Conservation (phyloP, 192 early-diverging fungal species). For the Phycomyces nitens region DNA sequence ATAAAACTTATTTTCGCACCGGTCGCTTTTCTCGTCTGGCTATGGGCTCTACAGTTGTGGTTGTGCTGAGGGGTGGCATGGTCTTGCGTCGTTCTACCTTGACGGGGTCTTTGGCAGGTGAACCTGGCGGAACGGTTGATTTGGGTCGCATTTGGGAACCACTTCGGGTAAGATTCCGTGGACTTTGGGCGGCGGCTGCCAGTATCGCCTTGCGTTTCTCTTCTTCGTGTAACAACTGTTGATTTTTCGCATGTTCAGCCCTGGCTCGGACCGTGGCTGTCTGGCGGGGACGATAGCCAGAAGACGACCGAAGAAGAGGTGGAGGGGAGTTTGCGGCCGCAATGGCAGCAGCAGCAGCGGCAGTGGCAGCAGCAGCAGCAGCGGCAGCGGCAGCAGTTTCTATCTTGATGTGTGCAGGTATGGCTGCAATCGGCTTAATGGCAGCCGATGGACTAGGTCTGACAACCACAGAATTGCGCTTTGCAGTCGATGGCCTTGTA, state of each 20-base stretch:
- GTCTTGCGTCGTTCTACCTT: background rate
- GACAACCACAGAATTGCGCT: too few relatives aligned
- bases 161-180: background rate
- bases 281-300: slow-evolving; percentile 11
- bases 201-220: slow-evolving; percentile 11
- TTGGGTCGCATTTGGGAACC: background rate
- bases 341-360: background rate
- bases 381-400: background rate
- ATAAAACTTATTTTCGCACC: background rate
- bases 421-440: too few relatives aligned
- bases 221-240: slow-evolving; percentile 15
- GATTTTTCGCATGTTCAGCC: slow-evolving; percentile 21
- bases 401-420: too few relatives aligned
- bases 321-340: background rate
- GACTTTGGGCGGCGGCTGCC: too few relatives aligned
- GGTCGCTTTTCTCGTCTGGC: background rate
- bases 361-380: background rate
- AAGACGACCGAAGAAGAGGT: background rate
- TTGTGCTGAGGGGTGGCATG: background rate
- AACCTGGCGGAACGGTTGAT: background rate
- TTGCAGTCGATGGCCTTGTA: too few relatives aligned
- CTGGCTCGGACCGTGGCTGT: slow-evolving; percentile 26
- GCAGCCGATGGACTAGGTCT: too few relatives aligned
- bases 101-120: background rate
- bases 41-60: background rate